phyloP scores from a whole-genome alignment of 306 rosid genomes.

The Luffa acutangula region DNA sequence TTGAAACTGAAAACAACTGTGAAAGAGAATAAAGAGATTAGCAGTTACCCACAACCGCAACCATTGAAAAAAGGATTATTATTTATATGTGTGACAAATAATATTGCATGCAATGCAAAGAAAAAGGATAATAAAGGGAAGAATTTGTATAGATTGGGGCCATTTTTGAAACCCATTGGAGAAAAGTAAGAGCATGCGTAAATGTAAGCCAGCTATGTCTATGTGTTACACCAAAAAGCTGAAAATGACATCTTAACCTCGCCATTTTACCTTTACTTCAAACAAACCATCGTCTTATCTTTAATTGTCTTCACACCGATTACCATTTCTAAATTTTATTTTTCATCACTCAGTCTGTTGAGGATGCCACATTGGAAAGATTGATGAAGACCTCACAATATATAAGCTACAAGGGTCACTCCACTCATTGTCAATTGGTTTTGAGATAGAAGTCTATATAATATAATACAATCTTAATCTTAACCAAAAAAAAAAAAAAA shows the following conservation, averaged over 20 bases:
- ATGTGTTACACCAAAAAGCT: background rate
- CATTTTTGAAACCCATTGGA: background rate
- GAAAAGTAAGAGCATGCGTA: constrained; percentile 3
- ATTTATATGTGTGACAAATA: background rate
- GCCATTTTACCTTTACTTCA: background rate
- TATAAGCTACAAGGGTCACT: too few species aligned
- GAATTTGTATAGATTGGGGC: background rate
- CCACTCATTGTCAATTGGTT: too few species aligned
- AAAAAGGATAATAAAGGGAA: background rate
- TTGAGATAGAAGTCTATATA: too few species aligned
- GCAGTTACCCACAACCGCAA: background rate
- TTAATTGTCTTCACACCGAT: background rate
- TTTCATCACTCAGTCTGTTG: too few species aligned
- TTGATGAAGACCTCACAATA: too few species aligned
- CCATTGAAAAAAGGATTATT: background rate
- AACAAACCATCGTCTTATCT: background rate
- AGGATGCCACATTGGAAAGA: too few species aligned
- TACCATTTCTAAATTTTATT: background rate
- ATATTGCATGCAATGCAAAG: background rate
- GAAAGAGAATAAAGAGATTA: too few species aligned
- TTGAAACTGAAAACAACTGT: too few species aligned
- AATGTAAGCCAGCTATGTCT: background rate
- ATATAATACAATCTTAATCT: too few species aligned
- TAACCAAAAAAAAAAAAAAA: too few species aligned
- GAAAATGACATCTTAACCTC: background rate